Evolutionary conservation across 257 asterid genomes (phyloP), one percentile per base, ranked within the genome.

Genomic region (Phtheirospermum japonicum): DNA sequence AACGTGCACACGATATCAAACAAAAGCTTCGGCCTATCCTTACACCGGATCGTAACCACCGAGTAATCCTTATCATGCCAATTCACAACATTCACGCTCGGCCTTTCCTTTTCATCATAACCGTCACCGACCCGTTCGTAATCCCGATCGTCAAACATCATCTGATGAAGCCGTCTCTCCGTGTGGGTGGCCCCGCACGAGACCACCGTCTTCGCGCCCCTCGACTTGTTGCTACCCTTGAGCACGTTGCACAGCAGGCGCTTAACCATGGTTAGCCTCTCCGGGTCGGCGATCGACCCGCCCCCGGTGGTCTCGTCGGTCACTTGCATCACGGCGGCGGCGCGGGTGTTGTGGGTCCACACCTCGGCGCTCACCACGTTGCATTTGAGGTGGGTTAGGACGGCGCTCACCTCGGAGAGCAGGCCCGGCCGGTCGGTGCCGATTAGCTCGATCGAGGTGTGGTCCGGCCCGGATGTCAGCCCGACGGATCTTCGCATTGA

Each of bases 331-430:
- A 93, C 92, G 26, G 99, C 83, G 14, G 99, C 99, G 0, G 96
- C 99, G 9, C 99, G 83, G 57, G 96, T 83, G 86, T 93, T 93
- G 57, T 93, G 99, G 6, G 99, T 93, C 99, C 99, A 93, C 55
- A 93, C 97, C 74, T 93, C 99, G 0, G 92, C 99, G 37, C 76
- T 87, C 72, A 93, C 85, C 64, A 93, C 97, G 39, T 84, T 93
- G 78, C 99, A 93, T 66, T 88, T 85, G 43, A 87, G 90, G 81
- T 79, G 81, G 4, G 99, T 85, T 2, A 93, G 90, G 37, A 89
- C 95, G 17, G 99, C 99, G 71, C 99, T 87, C 69, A 93, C 87
- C 79, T 93, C 99, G 7, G 99, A 93, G n/a, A 93, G 96, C 26
- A 93, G 71, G 14, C 99, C 99, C 0, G 99, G 97, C 53, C 99